phyloP scores from a whole-genome alignment of 1,139 yeast species.

The Nematodospora anomalae region DNA sequence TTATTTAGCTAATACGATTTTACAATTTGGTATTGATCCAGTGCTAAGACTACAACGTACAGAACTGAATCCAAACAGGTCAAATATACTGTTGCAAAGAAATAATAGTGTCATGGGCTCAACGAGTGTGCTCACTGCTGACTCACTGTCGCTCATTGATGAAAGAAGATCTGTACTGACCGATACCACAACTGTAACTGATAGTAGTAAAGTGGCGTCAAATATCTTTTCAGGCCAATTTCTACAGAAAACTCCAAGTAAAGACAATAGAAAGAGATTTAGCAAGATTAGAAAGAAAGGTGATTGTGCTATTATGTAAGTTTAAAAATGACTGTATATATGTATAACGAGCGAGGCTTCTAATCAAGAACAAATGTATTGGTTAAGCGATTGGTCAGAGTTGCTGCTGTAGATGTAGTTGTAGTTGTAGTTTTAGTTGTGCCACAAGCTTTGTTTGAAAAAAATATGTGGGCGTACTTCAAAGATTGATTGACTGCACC shows the following conservation, averaged over 20 bases:
- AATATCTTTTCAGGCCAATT: neutral
- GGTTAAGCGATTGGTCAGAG: too few relatives aligned
- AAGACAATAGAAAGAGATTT: slow-evolving; percentile 18
- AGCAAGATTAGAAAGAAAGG: slow-evolving; percentile 22
- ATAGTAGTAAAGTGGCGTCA: neutral
- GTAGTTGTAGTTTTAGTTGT: too few relatives aligned
- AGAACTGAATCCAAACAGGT: neutral
- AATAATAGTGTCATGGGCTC: neutral
- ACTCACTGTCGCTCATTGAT: neutral
- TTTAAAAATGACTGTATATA: too few relatives aligned
- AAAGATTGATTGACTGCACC: too few relatives aligned
- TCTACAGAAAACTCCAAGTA: slow-evolving; percentile 1
- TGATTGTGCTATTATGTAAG: slow-evolving; percentile 35
- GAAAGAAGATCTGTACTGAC: slow-evolving; percentile 7
- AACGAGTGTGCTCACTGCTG: slow-evolving; percentile 3
- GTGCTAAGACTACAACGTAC: slow-evolving; percentile 25
- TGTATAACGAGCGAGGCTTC: too few relatives aligned
- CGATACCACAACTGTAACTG: slow-evolving; percentile 5
- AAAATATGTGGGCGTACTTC: too few relatives aligned
- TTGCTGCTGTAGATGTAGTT: too few relatives aligned
- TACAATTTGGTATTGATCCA: slow-evolving; percentile 69
- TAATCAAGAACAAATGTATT: too few relatives aligned
- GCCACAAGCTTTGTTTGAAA: too few relatives aligned
- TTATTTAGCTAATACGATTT: slow-evolving; percentile 62
- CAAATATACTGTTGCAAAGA: neutral